Base-by-base conservation (phyloP, 148 eudicot genomes). In the Amaranthus cruentus region DNA sequence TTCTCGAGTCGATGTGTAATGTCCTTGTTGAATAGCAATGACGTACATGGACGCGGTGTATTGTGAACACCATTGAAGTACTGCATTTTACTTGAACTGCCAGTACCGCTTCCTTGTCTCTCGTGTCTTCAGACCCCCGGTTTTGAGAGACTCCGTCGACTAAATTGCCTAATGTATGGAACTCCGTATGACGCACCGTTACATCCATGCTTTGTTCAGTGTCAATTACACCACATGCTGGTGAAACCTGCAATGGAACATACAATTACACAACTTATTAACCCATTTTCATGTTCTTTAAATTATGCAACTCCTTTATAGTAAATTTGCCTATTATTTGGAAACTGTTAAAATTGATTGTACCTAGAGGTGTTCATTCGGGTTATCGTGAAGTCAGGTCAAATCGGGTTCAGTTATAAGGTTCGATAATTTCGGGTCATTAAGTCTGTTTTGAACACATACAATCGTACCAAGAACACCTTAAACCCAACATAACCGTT, bases 81-180 rank as follows among this genome's bases (percentile, higher is more conserved):
- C 74, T 84, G 59, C 90, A 87, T 71, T 81, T 68, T 8, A 87
- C 76, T 50, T 73, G 81, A 63, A 94, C 89, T 70, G 79, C 12
- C 70, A 94, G 76, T 42, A 83, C 66, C 52, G 75, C 90, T 76
- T 90, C 89, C 79, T 87, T 90, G 63, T 94, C 97, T 75, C 87
- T 76, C 44, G 96, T 81, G 82, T 91, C 97, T 82, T 91, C 97
- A 44, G 82, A 79, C 89, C 87, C 85, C 97, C 98, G 87, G 83
- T 86, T 89, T 68, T 87, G 93, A 44, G 91, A 92, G 21, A 83
- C 62, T 46, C 87, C 90, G 13, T 91, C 96, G 0, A 84, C 92
- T 54, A 66, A 61, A 10, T 94, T 91, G 71, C 92, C 98, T 3
- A 72, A 79, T 21, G 88, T 79, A 28, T 85, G 87, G 74, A 75